A percentile compares a stretch with the other conserved stretches of the same genome.
phyloP scores from a whole-genome alignment of 202 grass and related monocot species.

The Panicum virgatum region DNA sequence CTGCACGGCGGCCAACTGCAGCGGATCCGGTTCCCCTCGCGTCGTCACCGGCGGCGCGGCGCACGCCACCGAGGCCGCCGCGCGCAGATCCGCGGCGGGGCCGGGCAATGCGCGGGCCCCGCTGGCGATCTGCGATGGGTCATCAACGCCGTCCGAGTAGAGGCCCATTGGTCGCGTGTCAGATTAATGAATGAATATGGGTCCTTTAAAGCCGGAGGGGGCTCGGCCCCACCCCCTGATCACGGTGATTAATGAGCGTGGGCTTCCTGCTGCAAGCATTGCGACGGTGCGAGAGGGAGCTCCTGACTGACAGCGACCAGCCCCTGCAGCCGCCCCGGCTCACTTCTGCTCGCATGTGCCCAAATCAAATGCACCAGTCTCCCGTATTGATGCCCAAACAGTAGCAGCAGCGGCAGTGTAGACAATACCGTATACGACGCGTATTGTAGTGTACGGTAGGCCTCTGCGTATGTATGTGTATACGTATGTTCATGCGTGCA shows the following conservation, averaged over 20 bases:
- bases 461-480: neutral
- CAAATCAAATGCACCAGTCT: conserved; percentile 14
- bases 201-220: neutral
- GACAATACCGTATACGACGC: too few relatives aligned
- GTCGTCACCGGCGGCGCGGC: too few relatives aligned
- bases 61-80: neutral
- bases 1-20: too few relatives aligned
- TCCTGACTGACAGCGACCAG: neutral
- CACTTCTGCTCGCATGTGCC: neutral
- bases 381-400: neutral
- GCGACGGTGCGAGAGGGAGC: neutral
- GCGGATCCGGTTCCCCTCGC: too few relatives aligned
- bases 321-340: neutral
- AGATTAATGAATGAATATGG: neutral
- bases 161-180: conserved; percentile 43
- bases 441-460: neutral
- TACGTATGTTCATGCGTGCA: neutral
- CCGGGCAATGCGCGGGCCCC: neutral
- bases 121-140: neutral
- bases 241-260: conserved; percentile 7
- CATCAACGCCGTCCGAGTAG: conserved; percentile 27
- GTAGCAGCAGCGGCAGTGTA: neutral
- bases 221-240: neutral
- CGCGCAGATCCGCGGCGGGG: neutral
- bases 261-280: neutral